Evolutionary conservation across 768 basidiomycete species (phyloP).

Genomic region (Leucocoprinus leucothites): DNA sequence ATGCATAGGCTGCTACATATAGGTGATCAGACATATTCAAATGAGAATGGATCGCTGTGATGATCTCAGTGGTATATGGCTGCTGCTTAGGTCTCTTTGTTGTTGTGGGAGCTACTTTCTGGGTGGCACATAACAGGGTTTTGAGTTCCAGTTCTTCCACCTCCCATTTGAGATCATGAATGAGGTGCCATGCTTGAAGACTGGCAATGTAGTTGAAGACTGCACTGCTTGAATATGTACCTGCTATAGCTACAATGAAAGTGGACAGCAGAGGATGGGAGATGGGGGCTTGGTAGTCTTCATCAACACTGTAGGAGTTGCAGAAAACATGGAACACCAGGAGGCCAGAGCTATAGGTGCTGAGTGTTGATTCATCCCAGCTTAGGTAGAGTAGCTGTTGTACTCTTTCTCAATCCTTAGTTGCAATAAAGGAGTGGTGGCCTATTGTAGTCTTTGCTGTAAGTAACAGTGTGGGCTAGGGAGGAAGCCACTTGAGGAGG

Average conservation of each 20-base stretch:
- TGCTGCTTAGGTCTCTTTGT: constrained; percentile 13
- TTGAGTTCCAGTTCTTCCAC: constrained; percentile 8
- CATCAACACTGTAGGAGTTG: constrained; percentile 22
- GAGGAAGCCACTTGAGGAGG: constrained; percentile 21
- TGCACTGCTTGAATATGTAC: constrained; percentile 16
- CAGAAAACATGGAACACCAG: constrained; percentile 34
- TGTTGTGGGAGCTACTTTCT: constrained; percentile 12
- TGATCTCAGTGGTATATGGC: constrained; percentile 15
- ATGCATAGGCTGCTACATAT: constrained; percentile 25
- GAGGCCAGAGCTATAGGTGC: constrained; percentile 29
- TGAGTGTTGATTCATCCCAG: constrained; percentile 24
- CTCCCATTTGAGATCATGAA: constrained; percentile 22
- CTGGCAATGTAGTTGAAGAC: constrained; percentile 22
- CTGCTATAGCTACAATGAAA: constrained; percentile 24
- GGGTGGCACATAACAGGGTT: constrained; percentile 12
- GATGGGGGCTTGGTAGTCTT: constrained; percentile 23
- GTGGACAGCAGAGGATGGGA: constrained; percentile 19
- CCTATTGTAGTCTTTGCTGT: neutral
- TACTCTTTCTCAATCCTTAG: too few species aligned
- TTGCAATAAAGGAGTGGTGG: too few species aligned
- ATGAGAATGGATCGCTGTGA: neutral
- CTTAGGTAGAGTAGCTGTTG: neutral
- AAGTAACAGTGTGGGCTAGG: neutral
- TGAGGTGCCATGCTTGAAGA: constrained; percentile 31
- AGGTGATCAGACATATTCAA: constrained; percentile 18